Evolutionary conservation across 352 stramenopile species (phyloP).

Genomic region (Elongisporangium senticosum): DNA sequence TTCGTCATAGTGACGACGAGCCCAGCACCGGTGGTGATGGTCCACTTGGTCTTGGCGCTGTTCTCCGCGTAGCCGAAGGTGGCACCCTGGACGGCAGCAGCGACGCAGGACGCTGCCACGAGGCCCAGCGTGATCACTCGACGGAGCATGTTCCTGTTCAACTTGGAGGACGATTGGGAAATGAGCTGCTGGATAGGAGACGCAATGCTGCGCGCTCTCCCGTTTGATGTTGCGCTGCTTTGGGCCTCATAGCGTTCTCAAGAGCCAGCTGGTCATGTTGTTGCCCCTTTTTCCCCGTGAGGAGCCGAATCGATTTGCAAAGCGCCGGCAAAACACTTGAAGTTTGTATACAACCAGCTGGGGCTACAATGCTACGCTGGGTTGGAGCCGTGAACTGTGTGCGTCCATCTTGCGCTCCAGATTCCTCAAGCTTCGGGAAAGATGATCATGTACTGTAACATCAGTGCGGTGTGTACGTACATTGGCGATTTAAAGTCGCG

Average conservation of each 20-base stretch:
- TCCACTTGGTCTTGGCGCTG: slow-evolving; percentile 19
- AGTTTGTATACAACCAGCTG: neutral
- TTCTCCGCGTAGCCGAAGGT: slow-evolving; percentile 34
- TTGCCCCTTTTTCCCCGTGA: neutral
- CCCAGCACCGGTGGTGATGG: slow-evolving; percentile 31
- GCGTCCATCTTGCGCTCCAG: neutral
- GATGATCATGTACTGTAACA: neutral
- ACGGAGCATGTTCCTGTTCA: neutral
- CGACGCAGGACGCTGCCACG: neutral
- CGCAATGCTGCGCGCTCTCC: neutral
- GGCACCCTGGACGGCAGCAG: neutral
- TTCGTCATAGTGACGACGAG: slow-evolving; percentile 35
- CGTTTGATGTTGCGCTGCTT: neutral
- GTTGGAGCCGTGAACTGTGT: neutral
- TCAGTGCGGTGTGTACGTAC: neutral
- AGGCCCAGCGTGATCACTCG: neutral
- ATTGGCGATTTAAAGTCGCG: neutral
- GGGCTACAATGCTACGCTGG: neutral
- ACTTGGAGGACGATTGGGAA: neutral
- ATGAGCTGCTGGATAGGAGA: neutral
- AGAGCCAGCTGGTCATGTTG: neutral
- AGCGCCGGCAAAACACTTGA: neutral
- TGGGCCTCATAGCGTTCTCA: neutral
- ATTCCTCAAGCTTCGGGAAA: neutral
- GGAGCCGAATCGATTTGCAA: neutral